Percentiles rank a stretch among this genome's conserved stretches.
phyloP scores from a whole-genome alignment of 2,329 filamentous ascomycete species.

The Coleophoma crateriformis region DNA sequence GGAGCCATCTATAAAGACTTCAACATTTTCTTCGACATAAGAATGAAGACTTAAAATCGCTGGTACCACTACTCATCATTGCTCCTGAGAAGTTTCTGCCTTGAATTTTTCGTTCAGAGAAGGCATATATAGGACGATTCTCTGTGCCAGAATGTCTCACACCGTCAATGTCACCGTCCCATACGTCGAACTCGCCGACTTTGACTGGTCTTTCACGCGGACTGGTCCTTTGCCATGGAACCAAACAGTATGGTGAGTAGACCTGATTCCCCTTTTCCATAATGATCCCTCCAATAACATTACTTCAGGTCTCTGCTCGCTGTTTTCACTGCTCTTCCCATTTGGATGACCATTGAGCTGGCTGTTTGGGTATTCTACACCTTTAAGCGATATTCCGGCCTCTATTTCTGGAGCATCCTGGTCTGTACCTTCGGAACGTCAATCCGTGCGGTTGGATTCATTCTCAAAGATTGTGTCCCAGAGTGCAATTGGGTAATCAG shows the following conservation, averaged over 20 bases:
- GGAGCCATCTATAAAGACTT: no score
- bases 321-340: slow-evolving; percentile 23
- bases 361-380: slow-evolving; percentile 3
- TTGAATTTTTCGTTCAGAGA: no score
- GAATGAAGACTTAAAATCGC: no score
- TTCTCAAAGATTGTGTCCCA: slow-evolving; percentile 33
- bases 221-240: slow-evolving; percentile 23
- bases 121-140: no score
- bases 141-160: slow-evolving; percentile 29
- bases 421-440: slow-evolving; percentile 25
- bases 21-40: no score
- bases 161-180: neutral
- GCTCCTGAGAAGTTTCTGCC: no score
- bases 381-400: slow-evolving; percentile 1
- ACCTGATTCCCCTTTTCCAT: neutral
- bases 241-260: slow-evolving; percentile 1
- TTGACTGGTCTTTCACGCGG: slow-evolving; percentile 24
- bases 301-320: neutral
- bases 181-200: neutral
- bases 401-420: slow-evolving; percentile 3
- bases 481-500: neutral
- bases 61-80: no score
- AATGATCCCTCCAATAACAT: slow-evolving; percentile 2
- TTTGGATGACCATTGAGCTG: slow-evolving; percentile 5
- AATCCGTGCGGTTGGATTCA: slow-evolving; percentile 37